Base-by-base conservation (phyloP, 2,329 filamentous ascomycete species). In the Knufia fluminis region DNA sequence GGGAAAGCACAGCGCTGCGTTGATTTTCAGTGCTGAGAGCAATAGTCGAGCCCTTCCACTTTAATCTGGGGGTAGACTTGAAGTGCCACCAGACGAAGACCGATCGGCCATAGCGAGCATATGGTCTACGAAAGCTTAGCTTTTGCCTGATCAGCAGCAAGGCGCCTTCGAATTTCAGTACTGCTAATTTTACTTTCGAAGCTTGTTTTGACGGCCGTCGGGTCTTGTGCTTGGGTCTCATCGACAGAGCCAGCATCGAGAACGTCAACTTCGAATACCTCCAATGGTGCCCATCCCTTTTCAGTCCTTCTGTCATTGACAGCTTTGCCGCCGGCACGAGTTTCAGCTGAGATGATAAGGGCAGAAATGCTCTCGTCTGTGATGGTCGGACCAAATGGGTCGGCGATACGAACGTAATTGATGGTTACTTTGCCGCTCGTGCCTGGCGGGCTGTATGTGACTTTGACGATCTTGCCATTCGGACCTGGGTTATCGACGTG, bases 161-260 rank as follows among this genome's bases (percentile, higher is more conserved):
- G 19, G 31, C 73, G 72, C 53, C 75, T 74, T 56, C 84, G 74
- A 58, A 95, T 94, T 51, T 85, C 85, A 1, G 90, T 94, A 68
- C 90, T 96, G 71, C 89, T 94, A 58, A 96, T 86, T 70, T 96
- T 97, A 53, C 78, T 77, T 22, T 82, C 79, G 66, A 94, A 95
- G 56, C 77, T 75, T 50, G 81, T 41, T n/a, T 68, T 65, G 22
- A 54, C 60, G 64, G 70, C 55, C 67, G 69, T n/a, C 59, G 66
- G 40, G 42, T 61, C 36, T 1, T 71, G 68, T n/a, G 71, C 67
- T 38, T 73, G 70, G 46, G 80, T 78, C 33, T 77, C 73, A 2
- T 81, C 77, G 26, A 42, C 48, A 4, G 31, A 19, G 14, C 49
- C 51, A 9, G 56, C 52, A 65, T 91, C 85, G 14, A 98, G 74